Percentiles rank a stretch among this genome's conserved stretches.
These are phyloP conservation scores for Sphaerosporella brunnea DNA, from an alignment of 495 filamentous ascomycete genomes.

Conservation along the genomic window DNA sequence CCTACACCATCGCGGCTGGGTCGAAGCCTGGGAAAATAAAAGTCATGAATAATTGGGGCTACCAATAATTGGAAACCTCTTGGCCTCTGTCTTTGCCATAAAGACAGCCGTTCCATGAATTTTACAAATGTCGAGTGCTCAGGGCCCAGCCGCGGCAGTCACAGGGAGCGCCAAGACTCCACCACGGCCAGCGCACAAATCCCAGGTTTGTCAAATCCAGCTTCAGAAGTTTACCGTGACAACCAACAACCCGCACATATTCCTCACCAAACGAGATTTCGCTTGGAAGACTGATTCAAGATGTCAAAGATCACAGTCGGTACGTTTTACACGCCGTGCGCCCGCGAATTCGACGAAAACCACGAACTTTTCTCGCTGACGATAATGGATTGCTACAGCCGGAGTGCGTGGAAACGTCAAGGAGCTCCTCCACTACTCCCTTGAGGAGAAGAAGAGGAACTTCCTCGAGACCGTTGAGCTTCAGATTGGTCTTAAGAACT, in stretches of 20 bases:
- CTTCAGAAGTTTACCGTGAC: neutral
- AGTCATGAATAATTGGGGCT: too few species aligned
- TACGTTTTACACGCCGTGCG: conserved; percentile 29
- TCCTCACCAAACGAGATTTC: conserved; percentile 50
- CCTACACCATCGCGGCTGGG: too few species aligned
- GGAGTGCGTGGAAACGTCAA: conserved; percentile 90
- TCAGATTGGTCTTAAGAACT: conserved; percentile 99
- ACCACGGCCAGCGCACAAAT: neutral
- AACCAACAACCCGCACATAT: conserved; percentile 21
- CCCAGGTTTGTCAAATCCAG: neutral
- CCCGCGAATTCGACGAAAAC: neutral
- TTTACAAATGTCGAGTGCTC: too few species aligned
- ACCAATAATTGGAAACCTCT: too few species aligned
- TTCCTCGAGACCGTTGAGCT: conserved; percentile 92
- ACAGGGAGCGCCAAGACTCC: too few species aligned
- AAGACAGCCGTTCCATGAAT: too few species aligned
- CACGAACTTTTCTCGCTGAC: neutral
- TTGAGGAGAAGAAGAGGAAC: conserved; percentile 97
- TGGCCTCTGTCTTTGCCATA: too few species aligned
- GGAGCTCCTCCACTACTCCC: conserved; percentile 80
- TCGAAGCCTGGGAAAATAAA: too few species aligned
- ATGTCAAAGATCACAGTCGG: conserved; percentile 84
- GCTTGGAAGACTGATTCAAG: conserved; percentile 50
- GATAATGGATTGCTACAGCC: conserved; percentile 35
- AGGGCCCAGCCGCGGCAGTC: too few species aligned